A percentile compares a stretch with the other conserved stretches of the same genome.
Evolutionary conservation across 805 yeast genomes (phyloP).

Genomic region (Ogataea glucozyma): DNA sequence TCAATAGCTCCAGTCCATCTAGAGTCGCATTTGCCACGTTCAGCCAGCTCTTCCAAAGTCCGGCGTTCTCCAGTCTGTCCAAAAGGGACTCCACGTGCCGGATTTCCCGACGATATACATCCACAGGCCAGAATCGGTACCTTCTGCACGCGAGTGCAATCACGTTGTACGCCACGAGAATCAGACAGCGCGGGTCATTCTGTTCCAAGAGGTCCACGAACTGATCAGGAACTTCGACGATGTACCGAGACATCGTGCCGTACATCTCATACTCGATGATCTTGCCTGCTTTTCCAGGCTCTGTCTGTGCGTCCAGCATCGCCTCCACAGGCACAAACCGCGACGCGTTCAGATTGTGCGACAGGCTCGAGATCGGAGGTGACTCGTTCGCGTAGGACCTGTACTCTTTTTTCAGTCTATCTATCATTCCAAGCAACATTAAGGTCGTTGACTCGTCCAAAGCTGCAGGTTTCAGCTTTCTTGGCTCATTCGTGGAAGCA

Average conservation of each 20-base stretch:
- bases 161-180: conserved; percentile 23
- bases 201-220: conserved; percentile 20
- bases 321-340: conserved; percentile 23
- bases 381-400: conserved; percentile 22
- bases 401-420: conserved; percentile 25
- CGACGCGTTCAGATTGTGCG: conserved; percentile 3
- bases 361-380: conserved; percentile 4
- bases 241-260: conserved; percentile 25
- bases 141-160: conserved; percentile 18
- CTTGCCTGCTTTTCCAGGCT: neutral
- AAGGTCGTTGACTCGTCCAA: conserved; percentile 12
- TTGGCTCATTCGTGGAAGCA: conserved; percentile 6
- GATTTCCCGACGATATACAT: conserved; percentile 18
- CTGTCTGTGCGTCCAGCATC: conserved; percentile 7
- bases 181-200: conserved; percentile 26
- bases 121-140: conserved; percentile 24
- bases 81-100: conserved; percentile 13
- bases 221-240: conserved; percentile 23
- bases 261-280: conserved; percentile 25
- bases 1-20: conserved; percentile 9
- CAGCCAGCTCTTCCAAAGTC: conserved; percentile 24
- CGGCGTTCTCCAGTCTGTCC: conserved; percentile 15
- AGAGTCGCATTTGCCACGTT: conserved; percentile 17
- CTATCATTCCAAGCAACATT: conserved; percentile 14
- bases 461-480: conserved; percentile 10